Conservation (phyloP, 495 filamentous ascomycete genomes). For the Lepidopterella palustris region DNA sequence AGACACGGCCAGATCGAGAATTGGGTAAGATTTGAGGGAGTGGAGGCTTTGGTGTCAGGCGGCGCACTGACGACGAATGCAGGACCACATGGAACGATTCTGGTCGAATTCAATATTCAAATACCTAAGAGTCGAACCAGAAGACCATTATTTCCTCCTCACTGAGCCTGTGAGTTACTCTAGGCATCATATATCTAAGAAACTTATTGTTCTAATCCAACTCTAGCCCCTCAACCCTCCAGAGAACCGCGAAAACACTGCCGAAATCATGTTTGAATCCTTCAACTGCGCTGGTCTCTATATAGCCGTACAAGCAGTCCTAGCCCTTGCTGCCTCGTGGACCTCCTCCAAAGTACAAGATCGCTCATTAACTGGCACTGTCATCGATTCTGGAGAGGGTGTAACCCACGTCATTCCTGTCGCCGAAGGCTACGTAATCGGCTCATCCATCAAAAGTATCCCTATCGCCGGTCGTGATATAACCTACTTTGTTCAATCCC, state of each 20-base stretch:
- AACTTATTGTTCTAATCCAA: slow-evolving; percentile 1
- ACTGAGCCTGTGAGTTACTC: slow-evolving; percentile 74
- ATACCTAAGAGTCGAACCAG: slow-evolving; percentile 93
- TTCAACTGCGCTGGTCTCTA: slow-evolving; percentile 99
- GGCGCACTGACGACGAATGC: slow-evolving; percentile 20
- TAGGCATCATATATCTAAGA: slow-evolving; percentile 8
- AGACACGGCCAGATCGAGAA: slow-evolving; percentile 97
- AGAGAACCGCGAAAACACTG: slow-evolving; percentile 97
- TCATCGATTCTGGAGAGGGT: slow-evolving; percentile 95
- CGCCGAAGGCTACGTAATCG: slow-evolving; percentile 97
- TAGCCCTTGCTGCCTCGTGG: slow-evolving; percentile 95
- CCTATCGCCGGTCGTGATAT: slow-evolving; percentile 96
- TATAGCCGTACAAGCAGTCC: slow-evolving; percentile 95
- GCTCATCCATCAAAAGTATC: slow-evolving; percentile 97
- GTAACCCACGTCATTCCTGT: slow-evolving; percentile 99
- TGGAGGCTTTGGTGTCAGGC: too few species aligned
- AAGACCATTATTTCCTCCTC: slow-evolving; percentile 96
- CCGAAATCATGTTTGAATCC: slow-evolving; percentile 99
- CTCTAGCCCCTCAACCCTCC: slow-evolving; percentile 87
- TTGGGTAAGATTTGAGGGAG: slow-evolving; percentile 72
- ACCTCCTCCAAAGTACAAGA: slow-evolving; percentile 96
- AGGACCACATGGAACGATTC: slow-evolving; percentile 98
- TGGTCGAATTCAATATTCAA: slow-evolving; percentile 99
- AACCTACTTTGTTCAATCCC: slow-evolving; percentile 94
- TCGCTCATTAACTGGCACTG: slow-evolving; percentile 92